These are phyloP conservation scores for Ustilago cynodontis DNA, from an alignment of 1,284 basidiomycete species.

Conservation along the genomic window DNA sequence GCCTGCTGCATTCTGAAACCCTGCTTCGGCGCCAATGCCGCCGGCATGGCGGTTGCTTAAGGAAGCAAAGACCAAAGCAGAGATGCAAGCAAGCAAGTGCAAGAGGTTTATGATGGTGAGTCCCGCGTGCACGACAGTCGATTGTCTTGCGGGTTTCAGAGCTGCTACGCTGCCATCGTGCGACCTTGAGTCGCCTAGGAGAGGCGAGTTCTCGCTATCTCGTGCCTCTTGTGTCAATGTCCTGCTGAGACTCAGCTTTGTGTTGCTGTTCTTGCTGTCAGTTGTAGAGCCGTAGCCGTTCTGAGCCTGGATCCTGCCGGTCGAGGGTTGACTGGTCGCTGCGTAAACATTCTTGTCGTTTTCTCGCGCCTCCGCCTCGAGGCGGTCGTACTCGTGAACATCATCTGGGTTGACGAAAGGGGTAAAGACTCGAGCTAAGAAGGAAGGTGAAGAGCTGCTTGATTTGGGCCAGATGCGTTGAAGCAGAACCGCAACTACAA, in stretches of 20 bases:
- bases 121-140: slow-evolving; percentile 12
- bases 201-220: slow-evolving; percentile 26
- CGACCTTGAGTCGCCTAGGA: slow-evolving; percentile 6
- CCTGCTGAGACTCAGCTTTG: background rate
- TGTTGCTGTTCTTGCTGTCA: background rate
- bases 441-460: background rate
- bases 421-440: slow-evolving; percentile 18
- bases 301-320: background rate
- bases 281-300: slow-evolving; percentile 18
- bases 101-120: slow-evolving; percentile 20
- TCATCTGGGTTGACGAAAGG: slow-evolving; percentile 30
- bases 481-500: slow-evolving; percentile 13
- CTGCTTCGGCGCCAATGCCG: slow-evolving; percentile 16
- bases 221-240: background rate
- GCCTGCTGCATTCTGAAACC: slow-evolving; percentile 10
- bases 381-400: slow-evolving; percentile 32
- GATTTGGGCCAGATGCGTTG: slow-evolving; percentile 16
- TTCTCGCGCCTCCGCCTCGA: slow-evolving; percentile 13
- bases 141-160: slow-evolving; percentile 7
- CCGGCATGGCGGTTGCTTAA: background rate
- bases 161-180: background rate
- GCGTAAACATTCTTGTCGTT: slow-evolving; percentile 8
- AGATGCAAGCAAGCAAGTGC: slow-evolving; percentile 24
- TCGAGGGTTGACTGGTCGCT: background rate
- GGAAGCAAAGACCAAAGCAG: slow-evolving; percentile 8